A percentile compares a stretch with the other conserved stretches of the same genome.
Conservation (phyloP, 257 asterid genomes). For the Lantana camara region DNA sequence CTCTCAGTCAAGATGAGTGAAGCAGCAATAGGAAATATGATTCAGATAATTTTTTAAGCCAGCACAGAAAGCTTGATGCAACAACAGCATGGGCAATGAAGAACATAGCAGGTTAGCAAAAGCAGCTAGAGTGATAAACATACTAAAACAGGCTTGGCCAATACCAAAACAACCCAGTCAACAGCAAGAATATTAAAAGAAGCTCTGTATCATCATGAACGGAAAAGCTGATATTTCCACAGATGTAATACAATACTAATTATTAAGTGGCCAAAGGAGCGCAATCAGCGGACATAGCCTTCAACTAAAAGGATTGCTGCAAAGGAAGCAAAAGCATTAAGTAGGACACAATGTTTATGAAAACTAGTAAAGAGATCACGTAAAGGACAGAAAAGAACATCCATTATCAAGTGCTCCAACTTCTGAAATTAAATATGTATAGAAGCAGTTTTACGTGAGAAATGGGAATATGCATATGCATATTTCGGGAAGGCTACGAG, state of each 20-base stretch:
- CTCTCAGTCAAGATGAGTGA: conserved; percentile 17
- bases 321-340: conserved; percentile 13
- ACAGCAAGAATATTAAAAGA: background rate
- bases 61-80: conserved; percentile 2
- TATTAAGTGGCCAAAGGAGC: background rate
- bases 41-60: conserved; percentile 1
- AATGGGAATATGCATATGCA: background rate
- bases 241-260: background rate
- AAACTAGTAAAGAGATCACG: background rate
- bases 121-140: conserved; percentile 8
- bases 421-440: background rate
- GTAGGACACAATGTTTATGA: no score
- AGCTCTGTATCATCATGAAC: background rate
- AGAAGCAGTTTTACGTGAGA: conserved; percentile 5
- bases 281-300: background rate
- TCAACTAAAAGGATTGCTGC: background rate
- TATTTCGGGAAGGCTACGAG: conserved; percentile 4
- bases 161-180: conserved; percentile 12
- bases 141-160: conserved; percentile 5
- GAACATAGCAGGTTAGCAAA: conserved; percentile 9
- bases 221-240: background rate
- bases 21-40: conserved; percentile 10
- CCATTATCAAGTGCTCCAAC: conserved; percentile 18
- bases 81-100: background rate
- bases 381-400: background rate